Base-by-base conservation (phyloP, 257 asterid species). In the Solanum virginianum region DNA sequence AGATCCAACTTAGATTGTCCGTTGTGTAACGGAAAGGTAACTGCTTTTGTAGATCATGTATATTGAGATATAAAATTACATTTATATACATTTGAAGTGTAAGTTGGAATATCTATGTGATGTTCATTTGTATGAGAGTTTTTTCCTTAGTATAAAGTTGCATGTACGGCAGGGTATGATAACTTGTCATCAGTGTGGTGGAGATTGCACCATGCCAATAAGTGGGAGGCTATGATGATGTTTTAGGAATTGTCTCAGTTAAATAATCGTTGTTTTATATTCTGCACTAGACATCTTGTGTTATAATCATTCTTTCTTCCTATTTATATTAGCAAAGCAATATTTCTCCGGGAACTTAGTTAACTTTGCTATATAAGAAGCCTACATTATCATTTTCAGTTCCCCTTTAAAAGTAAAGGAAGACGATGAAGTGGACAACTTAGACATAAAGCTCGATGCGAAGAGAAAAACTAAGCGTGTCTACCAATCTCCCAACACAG, bases 351-450 rank as follows among this genome's bases (percentile, higher is more conserved):
- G 1, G 10, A 49, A 16, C 4, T 77, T 16, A 15, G 47, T 0
- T 49, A 18, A 16, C 10, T 6, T 26, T 41, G 62, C 72, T 20
- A 0, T 26, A 45, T 41, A 62, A 43, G 10, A 26, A 20, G 41
- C 24, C 32, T 47, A 29, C 63, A 45, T 62, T 69, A 36, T 32
- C 10, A 77, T 83, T 83, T 87, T 26, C 93, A 96, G 99, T 80
- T 96, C 99, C 87, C 98, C 97, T 20, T 88, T 95, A 56, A 93
- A 92, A 91, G 95, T 95, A 54, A 92, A 92, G 91, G 99, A 96
- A 90, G 99, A 95, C 59, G 98, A 94, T 60, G 99, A 96, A 85
- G 98, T 96, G 57, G 97, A 95, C 88, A 90, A 95, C 83, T 87
- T 96, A 91, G 99, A 96, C 83, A 94, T 93, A 89, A 94, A 94